Base-by-base conservation (phyloP, 2,329 filamentous ascomycete species). In the Penicillium sp. region DNA sequence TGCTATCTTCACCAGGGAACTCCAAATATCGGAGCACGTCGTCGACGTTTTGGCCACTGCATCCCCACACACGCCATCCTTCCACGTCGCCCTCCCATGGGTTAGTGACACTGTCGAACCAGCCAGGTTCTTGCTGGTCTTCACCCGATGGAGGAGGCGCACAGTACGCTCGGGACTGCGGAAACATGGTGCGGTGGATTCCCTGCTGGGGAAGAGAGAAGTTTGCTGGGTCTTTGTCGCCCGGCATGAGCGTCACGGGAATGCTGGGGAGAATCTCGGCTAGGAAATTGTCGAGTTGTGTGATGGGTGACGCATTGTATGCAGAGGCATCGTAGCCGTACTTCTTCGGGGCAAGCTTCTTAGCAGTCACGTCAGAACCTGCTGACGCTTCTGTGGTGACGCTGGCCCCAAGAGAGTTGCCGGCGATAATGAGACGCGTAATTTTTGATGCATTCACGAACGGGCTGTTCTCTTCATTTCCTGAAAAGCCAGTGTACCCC, bases 1-100 rank as follows among this genome's bases (percentile, higher is more conserved):
- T 60, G 6, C 54, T 57, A 29, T 66, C 64, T 1, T 66, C 63
- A 35, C 63, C 62, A 4, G 64, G 47, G 33, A 73, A 65, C 49
- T 86, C 83, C 24, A 97, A 80, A 65, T 98, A 98, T 68, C 92
- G 93, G 69, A 90, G 88, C 3, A 97, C 82, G 68, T 98, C 95
- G 61, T 95, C 88, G 3, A 98, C 81, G 46, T 95, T 95, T 72
- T 98, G 93, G 0, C 93, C 93, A 31, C 88, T 87, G 0, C 88
- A 93, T 9, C 88, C 91, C 39, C 96, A 79, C 6, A 97, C 73
- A 38, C 89, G 81, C 86, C 89, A 95, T 1, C 93, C 95, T 47
- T 95, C 90, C 0, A 98, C 72, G 66, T 95, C 89, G 20, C 84
- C 89, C 61, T 95, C 87, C 84, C 88, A 95, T 0, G 93, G 93